These are phyloP conservation scores for Botrytis hyacinthi DNA, from an alignment of 2,329 filamentous ascomycete species.

Conservation along the genomic window DNA sequence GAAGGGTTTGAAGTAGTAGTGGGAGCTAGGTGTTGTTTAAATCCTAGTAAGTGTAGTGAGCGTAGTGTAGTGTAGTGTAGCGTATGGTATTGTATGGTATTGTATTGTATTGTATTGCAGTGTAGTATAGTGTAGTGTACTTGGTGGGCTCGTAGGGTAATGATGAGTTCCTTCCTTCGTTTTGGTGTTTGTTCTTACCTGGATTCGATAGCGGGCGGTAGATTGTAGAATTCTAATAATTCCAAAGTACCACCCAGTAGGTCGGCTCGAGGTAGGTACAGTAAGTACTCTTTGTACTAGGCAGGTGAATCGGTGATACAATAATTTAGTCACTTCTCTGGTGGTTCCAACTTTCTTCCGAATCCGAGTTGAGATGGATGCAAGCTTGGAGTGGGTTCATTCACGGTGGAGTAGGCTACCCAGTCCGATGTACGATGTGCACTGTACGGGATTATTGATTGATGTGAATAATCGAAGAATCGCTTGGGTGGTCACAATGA, in stretches of 20 bases:
- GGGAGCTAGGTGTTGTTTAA: background rate
- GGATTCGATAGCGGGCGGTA: background rate
- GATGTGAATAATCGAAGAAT: background rate
- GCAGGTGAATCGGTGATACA: background rate
- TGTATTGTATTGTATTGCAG: too few relatives aligned
- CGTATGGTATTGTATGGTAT: too few relatives aligned
- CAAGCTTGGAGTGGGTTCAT: conserved; percentile 4
- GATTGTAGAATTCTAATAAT: background rate
- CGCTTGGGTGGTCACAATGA: conserved; percentile 6
- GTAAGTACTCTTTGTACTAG: background rate
- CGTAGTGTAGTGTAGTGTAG: background rate
- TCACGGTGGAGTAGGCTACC: background rate
- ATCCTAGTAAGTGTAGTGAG: background rate
- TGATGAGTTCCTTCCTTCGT: background rate
- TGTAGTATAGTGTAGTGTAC: too few relatives aligned
- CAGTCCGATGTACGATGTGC: background rate
- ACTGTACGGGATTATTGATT: background rate
- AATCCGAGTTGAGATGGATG: conserved; percentile 1
- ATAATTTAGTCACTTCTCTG: background rate
- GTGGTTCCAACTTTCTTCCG: background rate
- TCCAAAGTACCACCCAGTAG: background rate
- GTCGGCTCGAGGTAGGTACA: background rate
- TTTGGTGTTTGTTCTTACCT: background rate
- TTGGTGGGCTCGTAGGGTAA: background rate
- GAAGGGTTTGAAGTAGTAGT: background rate